Percentiles rank a stretch among this genome's conserved stretches.
phyloP scores from a whole-genome alignment of 2,329 filamentous ascomycete species.

The Pyrenophora tritici-repentis region DNA sequence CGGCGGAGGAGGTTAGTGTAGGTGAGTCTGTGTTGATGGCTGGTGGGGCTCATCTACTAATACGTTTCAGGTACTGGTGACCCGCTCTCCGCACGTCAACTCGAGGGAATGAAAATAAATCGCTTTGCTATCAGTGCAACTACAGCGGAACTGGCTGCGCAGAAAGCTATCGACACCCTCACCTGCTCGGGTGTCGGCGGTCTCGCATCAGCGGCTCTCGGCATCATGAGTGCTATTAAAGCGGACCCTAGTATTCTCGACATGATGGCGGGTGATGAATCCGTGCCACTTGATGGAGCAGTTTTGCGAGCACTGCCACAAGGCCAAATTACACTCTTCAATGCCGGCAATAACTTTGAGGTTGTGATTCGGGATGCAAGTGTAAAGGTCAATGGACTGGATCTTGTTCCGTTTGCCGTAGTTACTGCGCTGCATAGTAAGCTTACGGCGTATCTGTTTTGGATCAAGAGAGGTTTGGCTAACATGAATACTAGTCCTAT shows the following conservation, averaged over 20 bases:
- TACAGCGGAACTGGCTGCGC: slow-evolving; percentile 25
- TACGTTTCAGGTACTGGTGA: slow-evolving; percentile 15
- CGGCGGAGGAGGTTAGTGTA: slow-evolving; percentile 15
- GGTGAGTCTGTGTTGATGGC: slow-evolving; percentile 11
- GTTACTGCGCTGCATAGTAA: slow-evolving; percentile 33
- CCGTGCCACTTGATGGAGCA: slow-evolving; percentile 22
- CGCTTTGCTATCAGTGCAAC: slow-evolving; percentile 26
- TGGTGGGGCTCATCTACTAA: not conserved
- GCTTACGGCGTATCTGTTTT: not conserved
- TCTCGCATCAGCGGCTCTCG: slow-evolving; percentile 25
- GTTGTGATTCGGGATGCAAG: slow-evolving; percentile 23
- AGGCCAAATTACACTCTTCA: slow-evolving; percentile 29
- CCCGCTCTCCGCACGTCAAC: slow-evolving; percentile 18
- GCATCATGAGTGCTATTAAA: slow-evolving; percentile 20
- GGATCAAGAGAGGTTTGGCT: not conserved
- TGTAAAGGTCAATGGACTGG: slow-evolving; percentile 30
- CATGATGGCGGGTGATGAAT: not conserved
- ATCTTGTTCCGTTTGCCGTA: slow-evolving; percentile 21
- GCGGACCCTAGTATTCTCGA: slow-evolving; percentile 11
- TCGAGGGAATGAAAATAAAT: not conserved
- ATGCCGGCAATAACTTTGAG: slow-evolving; percentile 31
- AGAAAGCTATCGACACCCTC: slow-evolving; percentile 23
- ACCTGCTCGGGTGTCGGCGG: slow-evolving; percentile 38
- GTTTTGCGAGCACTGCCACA: slow-evolving; percentile 25
- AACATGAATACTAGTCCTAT: slow-evolving; percentile 18